Percentiles rank a stretch among this genome's conserved stretches.
phyloP scores from a whole-genome alignment of 768 basidiomycete genomes.

The Russula sp. region DNA sequence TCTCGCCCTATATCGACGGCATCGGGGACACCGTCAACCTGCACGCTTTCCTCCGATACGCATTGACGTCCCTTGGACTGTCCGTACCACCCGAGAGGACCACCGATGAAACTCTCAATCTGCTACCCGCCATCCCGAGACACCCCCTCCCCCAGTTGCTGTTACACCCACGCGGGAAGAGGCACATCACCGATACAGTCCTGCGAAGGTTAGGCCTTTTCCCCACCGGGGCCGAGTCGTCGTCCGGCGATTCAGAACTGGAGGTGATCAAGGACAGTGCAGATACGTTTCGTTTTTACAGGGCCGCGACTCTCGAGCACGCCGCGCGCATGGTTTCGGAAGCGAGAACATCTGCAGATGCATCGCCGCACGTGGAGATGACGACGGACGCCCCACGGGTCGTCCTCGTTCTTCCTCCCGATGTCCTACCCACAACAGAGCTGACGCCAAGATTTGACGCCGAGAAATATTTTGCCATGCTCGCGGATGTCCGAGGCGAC shows the following conservation, averaged over 20 bases:
- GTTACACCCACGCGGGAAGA: conserved; percentile 38
- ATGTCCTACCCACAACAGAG: conserved; percentile 39
- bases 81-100: conserved; percentile 24
- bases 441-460: conserved; percentile 74
- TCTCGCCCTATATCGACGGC: conserved; percentile 1
- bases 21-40: not conserved
- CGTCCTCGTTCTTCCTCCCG: conserved; percentile 44
- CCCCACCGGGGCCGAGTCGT: conserved; percentile 7
- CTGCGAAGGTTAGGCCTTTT: conserved; percentile 31
- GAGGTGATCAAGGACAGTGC: conserved; percentile 52
- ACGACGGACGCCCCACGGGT: not conserved
- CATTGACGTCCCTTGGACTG: conserved; percentile 27
- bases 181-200: conserved; percentile 34
- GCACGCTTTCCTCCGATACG: conserved; percentile 6
- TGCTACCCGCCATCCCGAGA: conserved; percentile 37
- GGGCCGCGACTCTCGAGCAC: conserved; percentile 25
- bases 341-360: conserved; percentile 35
- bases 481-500: conserved; percentile 33
- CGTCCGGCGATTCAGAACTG: conserved; percentile 21
- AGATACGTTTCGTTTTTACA: conserved; percentile 63
- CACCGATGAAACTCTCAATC: not conserved
- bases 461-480: conserved; percentile 46
- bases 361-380: conserved; percentile 25
- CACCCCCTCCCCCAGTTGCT: conserved; percentile 52
- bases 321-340: conserved; percentile 28